Evolutionary conservation across 352 stramenopile species (phyloP).

Genomic region (Phytophthora quininea): DNA sequence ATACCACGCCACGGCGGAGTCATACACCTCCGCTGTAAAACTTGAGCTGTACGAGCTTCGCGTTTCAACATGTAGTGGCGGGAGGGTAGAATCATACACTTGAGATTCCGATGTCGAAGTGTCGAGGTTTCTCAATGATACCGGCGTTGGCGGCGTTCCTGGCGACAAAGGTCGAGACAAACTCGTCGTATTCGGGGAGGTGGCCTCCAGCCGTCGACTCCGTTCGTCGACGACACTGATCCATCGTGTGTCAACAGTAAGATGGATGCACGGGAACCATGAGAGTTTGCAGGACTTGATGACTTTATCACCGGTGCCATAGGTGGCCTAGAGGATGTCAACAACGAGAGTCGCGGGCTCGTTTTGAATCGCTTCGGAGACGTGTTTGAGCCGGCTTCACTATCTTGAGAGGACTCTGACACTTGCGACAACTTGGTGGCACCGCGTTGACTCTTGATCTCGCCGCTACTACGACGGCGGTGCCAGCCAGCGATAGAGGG

Average conservation of each 20-base stretch:
- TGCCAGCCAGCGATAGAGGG: slow-evolving; percentile 21
- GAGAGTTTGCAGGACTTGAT: slow-evolving; percentile 2
- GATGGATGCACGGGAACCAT: slow-evolving; percentile 13
- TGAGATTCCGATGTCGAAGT: neutral
- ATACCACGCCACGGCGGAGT: slow-evolving; percentile 3
- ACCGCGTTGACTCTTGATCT: slow-evolving; percentile 8
- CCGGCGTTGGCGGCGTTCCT: slow-evolving; percentile 2
- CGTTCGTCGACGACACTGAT: slow-evolving; percentile 16
- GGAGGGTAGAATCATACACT: neutral
- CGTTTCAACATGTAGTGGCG: neutral
- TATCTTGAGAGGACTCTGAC: slow-evolving; percentile 13
- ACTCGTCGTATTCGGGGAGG: neutral
- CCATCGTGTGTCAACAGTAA: slow-evolving; percentile 16
- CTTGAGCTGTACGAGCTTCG: slow-evolving; percentile 11
- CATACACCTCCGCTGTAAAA: neutral
- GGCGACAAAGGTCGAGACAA: slow-evolving; percentile 6
- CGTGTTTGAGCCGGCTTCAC: slow-evolving; percentile 5
- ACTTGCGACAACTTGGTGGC: slow-evolving; percentile 12
- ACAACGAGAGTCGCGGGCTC: slow-evolving; percentile 1
- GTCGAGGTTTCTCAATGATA: slow-evolving; percentile 2
- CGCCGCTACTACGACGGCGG: slow-evolving; percentile 18
- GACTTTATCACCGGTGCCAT: slow-evolving; percentile 4
- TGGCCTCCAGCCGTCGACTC: neutral
- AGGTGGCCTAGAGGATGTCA: slow-evolving; percentile 12
- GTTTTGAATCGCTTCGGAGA: slow-evolving; percentile 25